A percentile compares a stretch with the other conserved stretches of the same genome.
Conservation (phyloP, 2,329 filamentous ascomycete species). For the Lachnellula hyalina region DNA sequence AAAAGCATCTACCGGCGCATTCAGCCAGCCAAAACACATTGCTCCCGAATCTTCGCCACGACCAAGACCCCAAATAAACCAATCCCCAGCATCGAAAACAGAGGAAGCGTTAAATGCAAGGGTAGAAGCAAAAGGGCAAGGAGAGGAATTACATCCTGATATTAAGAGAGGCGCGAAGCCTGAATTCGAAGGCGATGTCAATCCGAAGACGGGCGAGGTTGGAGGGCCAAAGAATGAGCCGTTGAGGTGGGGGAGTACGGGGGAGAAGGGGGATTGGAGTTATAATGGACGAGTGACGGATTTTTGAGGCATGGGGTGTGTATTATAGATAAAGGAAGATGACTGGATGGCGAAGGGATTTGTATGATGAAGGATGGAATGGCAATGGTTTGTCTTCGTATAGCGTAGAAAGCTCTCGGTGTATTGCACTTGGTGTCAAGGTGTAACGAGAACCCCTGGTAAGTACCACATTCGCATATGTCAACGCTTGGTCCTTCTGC, state of each 20-base stretch:
- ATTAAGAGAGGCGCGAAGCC: conserved; percentile 72
- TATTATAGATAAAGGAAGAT: not conserved
- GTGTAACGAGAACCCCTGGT: too few species aligned
- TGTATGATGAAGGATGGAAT: not conserved
- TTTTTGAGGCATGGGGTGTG: conserved; percentile 47
- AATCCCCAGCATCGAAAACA: conserved; percentile 35
- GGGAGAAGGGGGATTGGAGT: conserved; percentile 69
- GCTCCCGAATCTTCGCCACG: conserved; percentile 22
- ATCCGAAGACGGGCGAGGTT: conserved; percentile 91
- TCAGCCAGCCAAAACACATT: conserved; percentile 52
- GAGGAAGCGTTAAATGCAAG: conserved; percentile 33
- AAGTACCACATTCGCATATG: too few species aligned
- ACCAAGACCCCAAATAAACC: conserved; percentile 41
- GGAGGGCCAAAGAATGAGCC: conserved; percentile 98
- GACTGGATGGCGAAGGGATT: not conserved
- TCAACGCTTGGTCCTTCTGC: too few species aligned
- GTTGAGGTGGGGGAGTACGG: conserved; percentile 70
- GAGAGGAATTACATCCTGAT: conserved; percentile 64
- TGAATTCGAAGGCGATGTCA: conserved; percentile 87
- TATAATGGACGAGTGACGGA: conserved; percentile 95
- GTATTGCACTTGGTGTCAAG: too few species aligned
- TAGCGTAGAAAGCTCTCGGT: too few species aligned
- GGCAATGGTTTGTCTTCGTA: too few species aligned
- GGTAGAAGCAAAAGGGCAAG: conserved; percentile 50
- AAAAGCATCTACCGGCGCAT: conserved; percentile 68